Conservation (phyloP, 2,329 filamentous ascomycete genomes). For the Coleophoma eucalyptorum region DNA sequence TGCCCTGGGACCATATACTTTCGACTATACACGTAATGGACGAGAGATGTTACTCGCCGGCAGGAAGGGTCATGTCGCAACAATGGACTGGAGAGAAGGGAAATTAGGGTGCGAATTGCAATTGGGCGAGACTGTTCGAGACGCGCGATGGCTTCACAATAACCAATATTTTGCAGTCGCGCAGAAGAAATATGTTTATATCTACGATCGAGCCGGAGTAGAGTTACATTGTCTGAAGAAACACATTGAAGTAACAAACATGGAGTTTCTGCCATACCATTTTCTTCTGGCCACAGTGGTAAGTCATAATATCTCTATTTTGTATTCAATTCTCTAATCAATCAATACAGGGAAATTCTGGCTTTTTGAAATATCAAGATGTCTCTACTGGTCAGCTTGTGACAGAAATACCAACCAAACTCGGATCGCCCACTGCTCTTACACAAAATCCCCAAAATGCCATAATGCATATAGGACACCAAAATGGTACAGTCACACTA, state of each 20-base stretch:
- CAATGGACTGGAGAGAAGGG: conserved; percentile 93
- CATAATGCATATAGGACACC: conserved; percentile 86
- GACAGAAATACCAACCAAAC: conserved; percentile 77
- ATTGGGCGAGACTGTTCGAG: conserved; percentile 83
- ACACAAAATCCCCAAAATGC: conserved; percentile 91
- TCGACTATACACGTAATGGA: conserved; percentile 88
- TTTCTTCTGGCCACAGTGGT: conserved; percentile 86
- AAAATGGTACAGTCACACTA: conserved; percentile 89
- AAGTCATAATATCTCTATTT: conserved; percentile 30
- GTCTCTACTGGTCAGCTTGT: conserved; percentile 90
- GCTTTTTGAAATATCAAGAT: conserved; percentile 90
- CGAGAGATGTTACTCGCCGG: conserved; percentile 81
- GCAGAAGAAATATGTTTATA: conserved; percentile 95
- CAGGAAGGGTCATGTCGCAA: conserved; percentile 90
- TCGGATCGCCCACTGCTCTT: conserved; percentile 79
- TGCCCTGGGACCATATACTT: conserved; percentile 79
- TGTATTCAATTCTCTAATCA: conserved; percentile 10
- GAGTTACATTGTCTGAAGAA: conserved; percentile 90
- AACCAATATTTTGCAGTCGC: conserved; percentile 93
- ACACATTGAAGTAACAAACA: conserved; percentile 85
- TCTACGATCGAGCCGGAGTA: conserved; percentile 87
- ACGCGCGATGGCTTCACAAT: conserved; percentile 90
- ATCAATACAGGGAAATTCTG: conserved; percentile 62
- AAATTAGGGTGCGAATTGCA: conserved; percentile 91
- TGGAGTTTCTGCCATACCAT: conserved; percentile 96